Conservation (phyloP, 2,329 filamentous ascomycete genomes). For the Aspergillus thermomutatus region DNA sequence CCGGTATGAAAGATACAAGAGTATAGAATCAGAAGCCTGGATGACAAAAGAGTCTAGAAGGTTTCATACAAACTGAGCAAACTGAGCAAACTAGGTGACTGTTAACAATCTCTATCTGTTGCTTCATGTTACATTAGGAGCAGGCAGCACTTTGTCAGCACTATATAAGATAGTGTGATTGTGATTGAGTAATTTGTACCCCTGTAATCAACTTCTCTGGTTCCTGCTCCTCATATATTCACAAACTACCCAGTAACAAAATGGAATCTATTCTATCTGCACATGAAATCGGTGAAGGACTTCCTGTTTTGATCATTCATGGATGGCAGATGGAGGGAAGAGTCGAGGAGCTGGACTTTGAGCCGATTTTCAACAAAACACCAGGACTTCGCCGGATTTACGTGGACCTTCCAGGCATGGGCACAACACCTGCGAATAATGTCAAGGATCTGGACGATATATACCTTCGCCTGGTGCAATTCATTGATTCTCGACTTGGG, state of each 20-base stretch:
- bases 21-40: no score
- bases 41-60: no score
- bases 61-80: not conserved
- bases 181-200: no score
- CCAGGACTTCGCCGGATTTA: slow-evolving; percentile 24
- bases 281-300: slow-evolving; percentile 23
- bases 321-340: slow-evolving; percentile 23
- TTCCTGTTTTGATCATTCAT: slow-evolving; percentile 27
- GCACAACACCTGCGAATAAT: slow-evolving; percentile 22
- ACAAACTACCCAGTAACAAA: not conserved
- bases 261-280: slow-evolving; percentile 19
- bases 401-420: slow-evolving; percentile 30
- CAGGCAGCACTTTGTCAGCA: not conserved
- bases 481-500: slow-evolving; percentile 25
- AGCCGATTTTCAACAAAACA: slow-evolving; percentile 25
- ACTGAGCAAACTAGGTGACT: not conserved
- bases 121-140: no score
- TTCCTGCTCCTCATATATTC: not conserved
- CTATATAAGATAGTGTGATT: not conserved
- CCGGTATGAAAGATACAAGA: no score
- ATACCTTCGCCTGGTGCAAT: slow-evolving; percentile 20
- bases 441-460: slow-evolving; percentile 26
- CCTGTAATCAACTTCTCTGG: not conserved
- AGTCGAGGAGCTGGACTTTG: slow-evolving; percentile 24
- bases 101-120: not conserved